Base-by-base conservation (phyloP, 2,329 filamentous ascomycete species). In the Chrysosporium queenslandicum region DNA sequence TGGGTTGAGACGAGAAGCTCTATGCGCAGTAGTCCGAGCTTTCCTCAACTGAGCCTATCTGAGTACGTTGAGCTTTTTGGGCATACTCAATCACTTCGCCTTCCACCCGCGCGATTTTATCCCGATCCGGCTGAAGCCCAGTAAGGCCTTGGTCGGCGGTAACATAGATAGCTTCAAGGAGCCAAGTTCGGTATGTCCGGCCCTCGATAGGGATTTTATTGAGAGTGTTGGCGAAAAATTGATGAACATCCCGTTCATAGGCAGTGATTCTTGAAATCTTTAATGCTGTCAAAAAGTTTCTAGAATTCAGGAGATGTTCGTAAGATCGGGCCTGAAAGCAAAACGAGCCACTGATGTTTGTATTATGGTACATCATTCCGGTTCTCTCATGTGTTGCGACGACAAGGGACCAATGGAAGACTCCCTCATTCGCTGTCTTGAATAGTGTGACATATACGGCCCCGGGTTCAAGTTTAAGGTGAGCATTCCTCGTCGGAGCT, bases 281-380 rank as follows among this genome's bases (percentile, higher is more conserved):
- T 8, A 54, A 2, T 18, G 46, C 43, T 7, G 14, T 12, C n/a
- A 51, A 34, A 39, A 54, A 49, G 12, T 20, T 46, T 5, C 9
- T 9, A 11, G 53, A 54, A 29, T 54, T 47, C 16, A 54, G 40
- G 9, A 54, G 23, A 34, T 52, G 47, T 21, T 16, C 12, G 36
- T 50, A 48, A 18, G 32, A 34, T 18, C 20, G 25, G 14, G 30
- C 20, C 30, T 46, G 34, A 30, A 54, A 46, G 7, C 23, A 18
- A 16, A 47, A 54, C n/a, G 29, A 16, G 2, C 45, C 47, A 7
- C 18, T 20, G 9, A 32, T 32, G 9, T 54, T 52, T 32, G 47
- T 52, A 39, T 54, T 54, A 34, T 54, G 53, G 32, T 52, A 54
- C 20, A 51, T 46, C 40, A 54, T 46, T 32, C 53, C 53, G 11